Base-by-base conservation (phyloP, 163 green algal genomes). In the Prototheca wickerhamii region DNA sequence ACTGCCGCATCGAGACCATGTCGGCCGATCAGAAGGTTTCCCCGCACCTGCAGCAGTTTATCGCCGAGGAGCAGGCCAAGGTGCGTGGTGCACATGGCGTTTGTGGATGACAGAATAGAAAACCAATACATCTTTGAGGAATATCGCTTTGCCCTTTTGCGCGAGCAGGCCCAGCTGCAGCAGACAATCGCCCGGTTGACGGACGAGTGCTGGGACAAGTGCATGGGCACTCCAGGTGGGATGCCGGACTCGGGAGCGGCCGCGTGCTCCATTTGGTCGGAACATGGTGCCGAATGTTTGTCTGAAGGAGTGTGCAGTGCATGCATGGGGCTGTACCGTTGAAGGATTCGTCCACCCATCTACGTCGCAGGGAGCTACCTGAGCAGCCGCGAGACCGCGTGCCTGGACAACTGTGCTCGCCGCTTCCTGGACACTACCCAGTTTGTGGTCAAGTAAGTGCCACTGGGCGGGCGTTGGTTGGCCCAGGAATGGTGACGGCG, bases 161-260 rank as follows among this genome's bases (percentile, higher is more conserved):
- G 42, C 42, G 49, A 12, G 49, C 67, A 74, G 61, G 74, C 74
- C 29, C 67, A 84, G 60, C 42, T 84, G 25, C 77, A 84, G 64
- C 77, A 77, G 34, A 84, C 77, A 0, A 66, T 84, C 30, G 67
- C 77, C 23, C 56, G 70, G 30, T 49, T 84, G 10, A 84, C 77
- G 12, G 71, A 78, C 34, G 69, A 76, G 33, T 84, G 77, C 56
- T 84, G 75, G 75, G 66, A 77, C 46, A 84, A 82, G 65, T 84
- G 77, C 44, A 64, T 84, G 10, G 69, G 70, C 34, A 76, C 58
- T 32, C 75, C 73, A 43, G 73, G 73, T 65, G 56, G 20, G 32
- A 54, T 31, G 18, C n/a, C 33, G n/a, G n/a, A n/a, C n/a, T n/a
- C n/a, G n/a, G n/a, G n/a, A n/a, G n/a, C n/a, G n/a, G n/a, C n/a